Percentiles rank a stretch among this genome's conserved stretches.
phyloP scores from a whole-genome alignment of 2,329 filamentous ascomycete species.

The Cytospora leucostoma region DNA sequence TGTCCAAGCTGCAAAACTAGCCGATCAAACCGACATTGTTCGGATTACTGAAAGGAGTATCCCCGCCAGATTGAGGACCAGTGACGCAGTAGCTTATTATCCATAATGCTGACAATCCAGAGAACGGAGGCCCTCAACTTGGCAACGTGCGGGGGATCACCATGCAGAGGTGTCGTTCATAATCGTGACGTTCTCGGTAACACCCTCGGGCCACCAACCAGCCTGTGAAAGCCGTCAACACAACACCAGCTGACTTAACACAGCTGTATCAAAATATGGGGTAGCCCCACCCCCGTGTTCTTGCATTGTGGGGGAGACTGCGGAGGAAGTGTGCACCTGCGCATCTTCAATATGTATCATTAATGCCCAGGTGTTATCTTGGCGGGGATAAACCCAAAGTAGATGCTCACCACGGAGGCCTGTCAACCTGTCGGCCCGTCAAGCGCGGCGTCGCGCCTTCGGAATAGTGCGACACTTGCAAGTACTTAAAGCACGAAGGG shows the following conservation, averaged over 20 bases:
- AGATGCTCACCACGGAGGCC: constrained; percentile 3
- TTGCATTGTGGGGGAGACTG: constrained; percentile 10
- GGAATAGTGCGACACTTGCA: not conserved
- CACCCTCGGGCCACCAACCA: too few relatives aligned
- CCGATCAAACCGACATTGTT: not conserved
- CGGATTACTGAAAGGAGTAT: not conserved
- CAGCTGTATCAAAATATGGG: not conserved
- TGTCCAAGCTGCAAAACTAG: too few relatives aligned
- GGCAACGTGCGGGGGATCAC: not conserved
- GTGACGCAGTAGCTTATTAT: not conserved
- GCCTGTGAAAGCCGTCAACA: not conserved
- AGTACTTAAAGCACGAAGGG: not conserved
- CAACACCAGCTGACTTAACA: not conserved
- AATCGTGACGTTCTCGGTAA: not conserved
- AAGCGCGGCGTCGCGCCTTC: not conserved
- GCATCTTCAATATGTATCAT: not conserved
- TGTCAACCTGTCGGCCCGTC: constrained; percentile 17
- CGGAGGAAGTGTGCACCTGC: not conserved
- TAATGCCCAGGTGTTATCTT: not conserved
- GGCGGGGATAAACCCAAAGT: not conserved
- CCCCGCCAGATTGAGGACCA: not conserved
- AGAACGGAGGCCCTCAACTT: not conserved
- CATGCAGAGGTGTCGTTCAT: not conserved
- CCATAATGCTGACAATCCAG: not conserved
- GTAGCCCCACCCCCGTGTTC: constrained; percentile 17